phyloP scores from a whole-genome alignment of 2,329 filamentous ascomycete genomes.

The Botrytis hyacinthi region DNA sequence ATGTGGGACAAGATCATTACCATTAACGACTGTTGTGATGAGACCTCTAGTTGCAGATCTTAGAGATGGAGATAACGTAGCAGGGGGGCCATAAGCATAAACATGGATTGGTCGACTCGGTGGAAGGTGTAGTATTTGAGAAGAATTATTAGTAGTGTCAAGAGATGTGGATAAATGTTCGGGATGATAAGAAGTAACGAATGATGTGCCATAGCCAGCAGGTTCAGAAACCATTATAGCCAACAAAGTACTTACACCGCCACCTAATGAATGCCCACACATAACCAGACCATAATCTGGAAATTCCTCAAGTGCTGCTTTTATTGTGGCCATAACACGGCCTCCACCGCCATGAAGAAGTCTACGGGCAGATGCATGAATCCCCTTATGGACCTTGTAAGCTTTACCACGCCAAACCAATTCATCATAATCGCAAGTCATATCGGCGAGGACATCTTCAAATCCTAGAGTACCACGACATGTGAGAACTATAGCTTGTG shows the following conservation, averaged over 20 bases:
- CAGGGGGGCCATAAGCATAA: slow-evolving; percentile 74
- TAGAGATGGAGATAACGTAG: slow-evolving; percentile 68
- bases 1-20: slow-evolving; percentile 70
- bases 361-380: slow-evolving; percentile 53
- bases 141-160: slow-evolving; percentile 26
- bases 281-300: slow-evolving; percentile 55
- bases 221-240: slow-evolving; percentile 53
- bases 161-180: slow-evolving; percentile 64
- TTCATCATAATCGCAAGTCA: slow-evolving; percentile 57
- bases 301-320: slow-evolving; percentile 52
- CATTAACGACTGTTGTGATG: slow-evolving; percentile 72
- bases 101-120: slow-evolving; percentile 71
- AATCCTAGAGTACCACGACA: slow-evolving; percentile 56
- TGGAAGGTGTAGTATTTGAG: slow-evolving; percentile 52
- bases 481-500: slow-evolving; percentile 54
- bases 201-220: slow-evolving; percentile 45
- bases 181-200: slow-evolving; percentile 62
- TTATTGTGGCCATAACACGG: slow-evolving; percentile 51
- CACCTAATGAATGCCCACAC: slow-evolving; percentile 55
- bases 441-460: slow-evolving; percentile 56
- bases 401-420: slow-evolving; percentile 48
- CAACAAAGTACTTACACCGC: slow-evolving; percentile 54
- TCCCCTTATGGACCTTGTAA: slow-evolving; percentile 57
- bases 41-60: slow-evolving; percentile 69
- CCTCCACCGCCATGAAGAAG: slow-evolving; percentile 50